Percentiles rank a stretch among this genome's conserved stretches.
Evolutionary conservation across 192 early-diverging fungal genomes (phyloP).

Genomic region (Entomortierella chlamydospora): DNA sequence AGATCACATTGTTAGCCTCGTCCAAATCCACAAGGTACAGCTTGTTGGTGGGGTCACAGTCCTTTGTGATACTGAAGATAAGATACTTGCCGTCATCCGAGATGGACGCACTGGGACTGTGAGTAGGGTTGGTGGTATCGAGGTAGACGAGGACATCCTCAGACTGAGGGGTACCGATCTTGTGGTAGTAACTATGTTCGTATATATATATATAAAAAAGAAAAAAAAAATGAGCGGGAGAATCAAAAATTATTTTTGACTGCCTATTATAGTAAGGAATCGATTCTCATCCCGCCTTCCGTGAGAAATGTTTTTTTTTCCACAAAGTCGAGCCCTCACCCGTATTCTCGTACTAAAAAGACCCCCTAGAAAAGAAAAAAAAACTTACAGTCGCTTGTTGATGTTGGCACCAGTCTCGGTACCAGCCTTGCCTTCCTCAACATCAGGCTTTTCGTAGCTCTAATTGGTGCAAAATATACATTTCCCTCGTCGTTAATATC

Average conservation of each 20-base stretch:
- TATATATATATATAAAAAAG: too few species aligned
- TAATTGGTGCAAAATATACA: neutral
- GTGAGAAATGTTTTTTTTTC: too few species aligned
- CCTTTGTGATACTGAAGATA: slow-evolving; percentile 57
- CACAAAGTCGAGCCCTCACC: too few species aligned
- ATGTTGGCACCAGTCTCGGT: slow-evolving; percentile 35
- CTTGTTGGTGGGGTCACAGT: slow-evolving; percentile 61
- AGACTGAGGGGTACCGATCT: slow-evolving; percentile 67
- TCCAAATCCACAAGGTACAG: slow-evolving; percentile 58
- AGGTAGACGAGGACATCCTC: slow-evolving; percentile 70
- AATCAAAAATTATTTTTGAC: too few species aligned
- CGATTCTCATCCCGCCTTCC: too few species aligned
- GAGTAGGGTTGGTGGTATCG: slow-evolving; percentile 61
- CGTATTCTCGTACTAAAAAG: too few species aligned
- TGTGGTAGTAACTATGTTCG: slow-evolving; percentile 67
- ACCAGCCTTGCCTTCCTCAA: slow-evolving; percentile 23
- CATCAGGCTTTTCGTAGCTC: slow-evolving; percentile 45
- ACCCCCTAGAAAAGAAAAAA: neutral
- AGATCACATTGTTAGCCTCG: slow-evolving; percentile 18
- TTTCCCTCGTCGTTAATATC: too few species aligned
- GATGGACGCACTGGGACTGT: slow-evolving; percentile 30
- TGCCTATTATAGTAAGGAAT: too few species aligned
- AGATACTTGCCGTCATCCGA: slow-evolving; percentile 73
- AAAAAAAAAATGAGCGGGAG: too few species aligned
- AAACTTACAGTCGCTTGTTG: slow-evolving; percentile 33